A percentile compares a stretch with the other conserved stretches of the same genome.
phyloP scores from a whole-genome alignment of 1,284 basidiomycete species.

The Xanthoconium separans region DNA sequence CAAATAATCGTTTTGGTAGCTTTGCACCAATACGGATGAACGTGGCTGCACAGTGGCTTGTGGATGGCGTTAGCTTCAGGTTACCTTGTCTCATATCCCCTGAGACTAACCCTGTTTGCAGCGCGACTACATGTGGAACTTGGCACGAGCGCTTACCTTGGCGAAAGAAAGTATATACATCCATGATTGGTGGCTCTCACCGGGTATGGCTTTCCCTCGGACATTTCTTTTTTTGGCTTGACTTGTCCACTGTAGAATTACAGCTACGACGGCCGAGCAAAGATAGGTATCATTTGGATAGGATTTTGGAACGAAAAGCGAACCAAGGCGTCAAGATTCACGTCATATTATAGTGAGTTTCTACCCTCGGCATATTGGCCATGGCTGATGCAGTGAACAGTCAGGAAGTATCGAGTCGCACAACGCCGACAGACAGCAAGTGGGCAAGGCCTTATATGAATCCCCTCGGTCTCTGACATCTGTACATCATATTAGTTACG shows the following conservation, averaged over 20 bases:
- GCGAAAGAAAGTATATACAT: constrained; percentile 91
- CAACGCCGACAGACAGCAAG: constrained; percentile 92
- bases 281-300: constrained; percentile 88
- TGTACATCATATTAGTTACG: constrained; percentile 56
- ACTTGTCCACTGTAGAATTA: constrained; percentile 54
- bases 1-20: constrained; percentile 86
- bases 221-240: neutral
- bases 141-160: constrained; percentile 90
- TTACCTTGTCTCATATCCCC: neutral
- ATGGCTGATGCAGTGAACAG: constrained; percentile 38
- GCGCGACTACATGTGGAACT: constrained; percentile 97
- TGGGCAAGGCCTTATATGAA: constrained; percentile 36
- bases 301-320: constrained; percentile 88
- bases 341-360: constrained; percentile 86
- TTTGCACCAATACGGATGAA: constrained; percentile 94
- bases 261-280: constrained; percentile 82
- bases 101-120: constrained; percentile 28
- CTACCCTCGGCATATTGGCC: neutral
- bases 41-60: constrained; percentile 96
- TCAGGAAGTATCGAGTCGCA: constrained; percentile 96
- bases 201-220: constrained; percentile 45
- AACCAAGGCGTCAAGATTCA: constrained; percentile 96
- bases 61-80: constrained; percentile 79
- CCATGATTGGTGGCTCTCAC: constrained; percentile 95
- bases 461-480: constrained; percentile 12